Base-by-base conservation (phyloP, 192 early-diverging fungal genomes). In the Coemansia asiatica region DNA sequence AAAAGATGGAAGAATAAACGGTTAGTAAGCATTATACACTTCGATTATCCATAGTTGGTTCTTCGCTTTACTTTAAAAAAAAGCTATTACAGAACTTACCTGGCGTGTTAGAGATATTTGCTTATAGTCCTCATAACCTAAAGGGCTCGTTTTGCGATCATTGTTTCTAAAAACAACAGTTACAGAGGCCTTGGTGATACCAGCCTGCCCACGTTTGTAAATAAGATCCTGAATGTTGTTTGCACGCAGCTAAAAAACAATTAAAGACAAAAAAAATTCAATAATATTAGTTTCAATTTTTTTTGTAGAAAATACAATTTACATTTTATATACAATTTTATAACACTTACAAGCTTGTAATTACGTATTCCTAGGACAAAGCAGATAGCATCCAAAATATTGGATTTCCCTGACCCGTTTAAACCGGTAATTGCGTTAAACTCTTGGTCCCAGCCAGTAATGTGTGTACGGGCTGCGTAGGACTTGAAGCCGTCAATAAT, bases 401-500 rank as follows among this genome's bases (percentile, higher is more conserved):
- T 99, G 22, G 95, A 97, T 68, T 99, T 99, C 35, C 97, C 97
- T 2, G 92, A 94, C 12, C 97, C 97, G 75, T 99, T 99, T 21
- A 99, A 84, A 18, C 97, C 97, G 8, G 97, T 99, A 68, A 99
- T 97, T 28, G 97, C 95, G 68, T 97, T 99, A 76, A 99, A 99
- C 66, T 92, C 86, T 2, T 91, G 88, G 83, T 99, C 97, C 96
- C 96, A 99, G n/a, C 93, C 92, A 26, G 92, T 88, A 64, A 99
- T 97, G 61, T 94, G 91, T 6, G 95, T 96, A 31, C 96, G 88
- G 25, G 91, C 87, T 1, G 94, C 95, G 78, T 99, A 99, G 1
- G 95, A 97, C 73, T 99, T 99, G 87, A 99, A 99, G 25, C 97
- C 97, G 58, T 99, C 97, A 60, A 99, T 87, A 66, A 98, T 92